Conservation (phyloP, 2,329 filamentous ascomycete genomes). For the Apiospora kogelbergensis region DNA sequence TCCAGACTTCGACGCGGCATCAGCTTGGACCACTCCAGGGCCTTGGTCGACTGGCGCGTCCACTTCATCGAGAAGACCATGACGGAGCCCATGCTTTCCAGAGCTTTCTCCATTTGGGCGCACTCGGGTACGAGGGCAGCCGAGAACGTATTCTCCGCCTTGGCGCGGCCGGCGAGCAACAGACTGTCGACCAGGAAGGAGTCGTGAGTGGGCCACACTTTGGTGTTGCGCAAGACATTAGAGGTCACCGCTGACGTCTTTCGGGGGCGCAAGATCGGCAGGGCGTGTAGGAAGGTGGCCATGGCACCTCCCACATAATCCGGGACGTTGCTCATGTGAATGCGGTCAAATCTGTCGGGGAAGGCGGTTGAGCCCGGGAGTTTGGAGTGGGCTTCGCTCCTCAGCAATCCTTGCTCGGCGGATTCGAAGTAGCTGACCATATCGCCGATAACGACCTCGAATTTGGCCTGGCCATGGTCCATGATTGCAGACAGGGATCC, state of each 20-base stretch:
- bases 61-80: constrained; percentile 17
- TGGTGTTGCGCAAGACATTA: background rate
- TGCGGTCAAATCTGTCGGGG: background rate
- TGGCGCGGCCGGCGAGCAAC: background rate
- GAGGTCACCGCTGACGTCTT: background rate
- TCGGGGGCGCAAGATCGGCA: background rate
- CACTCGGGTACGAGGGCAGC: background rate
- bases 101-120: background rate
- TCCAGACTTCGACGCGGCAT: constrained; percentile 21
- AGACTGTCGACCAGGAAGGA: background rate
- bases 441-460: background rate
- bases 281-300: background rate
- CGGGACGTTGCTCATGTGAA: background rate
- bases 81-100: background rate
- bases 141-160: background rate
- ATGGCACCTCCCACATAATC: background rate
- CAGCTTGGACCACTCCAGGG: constrained; percentile 13
- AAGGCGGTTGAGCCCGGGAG: background rate
- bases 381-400: background rate
- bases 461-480: background rate
- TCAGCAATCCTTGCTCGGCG: background rate
- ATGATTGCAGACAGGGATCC: no score
- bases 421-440: background rate
- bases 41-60: constrained; percentile 6
- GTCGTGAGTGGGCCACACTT: background rate